Evolutionary conservation across 2,329 filamentous ascomycete species (phyloP), one percentile per base, ranked within the genome.

Genomic region (Aspergillus pseudoterreus): DNA sequence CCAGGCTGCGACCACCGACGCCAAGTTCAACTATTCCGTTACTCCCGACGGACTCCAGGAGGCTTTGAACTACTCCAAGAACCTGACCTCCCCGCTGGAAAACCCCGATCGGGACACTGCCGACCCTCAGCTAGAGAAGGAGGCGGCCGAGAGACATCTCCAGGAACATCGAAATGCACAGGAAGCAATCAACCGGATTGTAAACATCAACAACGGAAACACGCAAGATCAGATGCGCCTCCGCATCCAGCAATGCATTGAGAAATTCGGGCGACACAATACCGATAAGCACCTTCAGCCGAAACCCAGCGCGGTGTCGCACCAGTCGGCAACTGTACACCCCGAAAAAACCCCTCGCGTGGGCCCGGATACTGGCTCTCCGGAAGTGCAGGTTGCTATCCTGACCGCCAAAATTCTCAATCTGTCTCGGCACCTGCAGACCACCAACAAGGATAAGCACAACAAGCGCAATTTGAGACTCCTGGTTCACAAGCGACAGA

Each of bases 331-430:
- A 14, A 58, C 68, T 19, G 57, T 56, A 41, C 63, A 66, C 22
- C 63, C 63, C 5, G 59, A 73, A 22, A 81, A 82, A 59, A 79
- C 78, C 0, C 81, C 81, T 45, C 86, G 95, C 30, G 84, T 85
- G n/a, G 94, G 94, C 0, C 88, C 87, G 4, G 94, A 99, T 68
- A 99, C 92, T 1, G 94, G 94, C 33, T 95, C 90, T 63, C 90
- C 90, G 6, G 94, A 99, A 74, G 95, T 99, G n/a, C 94, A 99
- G 77, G 90, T 95, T 59, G 92, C 91, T 43, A 95, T 99, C 62
- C 73, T 99, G 69, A 99, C 94, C 3, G 83, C 90, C 51, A 97
- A 96, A 80, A 99, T 99, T 68, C 81, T 90, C 57, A 85, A 87
- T 21, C 71, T 99, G 45, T 86, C 88, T 14, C 80, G 87, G 60